Evolutionary conservation across 768 basidiomycete genomes (phyloP).

Genomic region (Cystobasidiopsis lactophilus): DNA sequence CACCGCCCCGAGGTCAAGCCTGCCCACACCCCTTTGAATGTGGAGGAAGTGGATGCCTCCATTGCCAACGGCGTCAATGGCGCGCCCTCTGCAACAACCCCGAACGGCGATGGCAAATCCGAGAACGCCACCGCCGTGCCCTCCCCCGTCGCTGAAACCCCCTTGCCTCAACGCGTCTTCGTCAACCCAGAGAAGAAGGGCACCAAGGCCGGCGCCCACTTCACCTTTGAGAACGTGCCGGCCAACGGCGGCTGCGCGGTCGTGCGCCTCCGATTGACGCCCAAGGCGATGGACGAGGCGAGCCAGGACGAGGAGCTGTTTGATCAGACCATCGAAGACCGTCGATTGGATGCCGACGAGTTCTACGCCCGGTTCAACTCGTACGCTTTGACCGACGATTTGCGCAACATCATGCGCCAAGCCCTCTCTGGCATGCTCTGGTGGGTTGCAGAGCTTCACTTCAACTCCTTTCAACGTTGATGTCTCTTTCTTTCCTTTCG

Average conservation of each 20-base stretch:
- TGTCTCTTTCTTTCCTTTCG: neutral
- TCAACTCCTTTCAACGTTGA: neutral
- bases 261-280: constrained; percentile 78
- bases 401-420: constrained; percentile 89
- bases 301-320: constrained; percentile 73
- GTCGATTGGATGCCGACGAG: constrained; percentile 83
- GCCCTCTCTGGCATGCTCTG: constrained; percentile 92
- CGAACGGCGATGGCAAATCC: constrained; percentile 13
- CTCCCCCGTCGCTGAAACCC: constrained; percentile 12
- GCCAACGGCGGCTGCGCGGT: constrained; percentile 82
- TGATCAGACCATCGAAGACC: constrained; percentile 70
- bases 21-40: constrained; percentile 17
- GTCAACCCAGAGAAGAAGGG: constrained; percentile 70
- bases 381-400: constrained; percentile 72
- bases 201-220: constrained; percentile 86
- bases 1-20: constrained; percentile 51
- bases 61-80: constrained; percentile 5
- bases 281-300: constrained; percentile 45
- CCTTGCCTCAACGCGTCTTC: constrained; percentile 34
- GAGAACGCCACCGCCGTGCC: constrained; percentile 19
- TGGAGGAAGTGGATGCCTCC: constrained; percentile 8
- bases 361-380: constrained; percentile 65
- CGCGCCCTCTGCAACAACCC: neutral
- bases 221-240: constrained; percentile 64
- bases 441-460: constrained; percentile 24